A percentile compares a stretch with the other conserved stretches of the same genome.
Evolutionary conservation across 2,329 filamentous ascomycete genomes (phyloP).

Genomic region (Westerdykella aurantiaca): DNA sequence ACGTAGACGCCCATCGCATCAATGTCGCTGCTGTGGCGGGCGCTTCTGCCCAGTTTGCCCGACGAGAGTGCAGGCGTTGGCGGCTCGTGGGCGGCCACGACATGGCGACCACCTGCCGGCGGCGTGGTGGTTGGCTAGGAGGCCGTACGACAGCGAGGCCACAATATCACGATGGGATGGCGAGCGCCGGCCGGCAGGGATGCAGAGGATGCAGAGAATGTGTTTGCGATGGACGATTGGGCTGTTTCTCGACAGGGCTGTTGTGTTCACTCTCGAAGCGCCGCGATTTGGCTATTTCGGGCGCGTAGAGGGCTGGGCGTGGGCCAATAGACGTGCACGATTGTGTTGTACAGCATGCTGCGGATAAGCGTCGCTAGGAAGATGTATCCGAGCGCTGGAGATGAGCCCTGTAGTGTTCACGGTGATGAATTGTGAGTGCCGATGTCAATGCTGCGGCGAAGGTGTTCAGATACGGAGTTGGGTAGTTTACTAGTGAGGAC

Average conservation of each 20-base stretch:
- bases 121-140: slow-evolving; percentile 23
- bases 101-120: slow-evolving; percentile 17
- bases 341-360: slow-evolving; percentile 20
- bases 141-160: slow-evolving; percentile 7
- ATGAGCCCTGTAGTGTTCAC: not conserved
- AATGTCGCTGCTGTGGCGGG: slow-evolving; percentile 6
- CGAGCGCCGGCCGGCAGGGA: slow-evolving; percentile 13
- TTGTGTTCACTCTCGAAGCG: slow-evolving; percentile 23
- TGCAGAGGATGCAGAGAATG: slow-evolving; percentile 4
- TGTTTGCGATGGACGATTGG: slow-evolving; percentile 26
- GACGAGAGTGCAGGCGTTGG: slow-evolving; percentile 2
- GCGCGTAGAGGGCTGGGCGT: slow-evolving; percentile 15
- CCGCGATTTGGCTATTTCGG: slow-evolving; percentile 27
- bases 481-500: too few relatives aligned
- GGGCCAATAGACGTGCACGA: slow-evolving; percentile 22
- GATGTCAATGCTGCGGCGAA: slow-evolving; percentile 1
- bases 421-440: not conserved
- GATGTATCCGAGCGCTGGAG: not conserved
- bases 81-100: slow-evolving; percentile 35
- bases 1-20: slow-evolving; percentile 25
- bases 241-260: not conserved
- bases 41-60: slow-evolving; percentile 22
- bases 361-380: slow-evolving; percentile 15
- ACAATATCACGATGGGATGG: slow-evolving; percentile 17
- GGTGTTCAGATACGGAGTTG: not conserved